A percentile compares a stretch with the other conserved stretches of the same genome.
phyloP scores from a whole-genome alignment of 257 asterid species.

The Capsicum chinense region DNA sequence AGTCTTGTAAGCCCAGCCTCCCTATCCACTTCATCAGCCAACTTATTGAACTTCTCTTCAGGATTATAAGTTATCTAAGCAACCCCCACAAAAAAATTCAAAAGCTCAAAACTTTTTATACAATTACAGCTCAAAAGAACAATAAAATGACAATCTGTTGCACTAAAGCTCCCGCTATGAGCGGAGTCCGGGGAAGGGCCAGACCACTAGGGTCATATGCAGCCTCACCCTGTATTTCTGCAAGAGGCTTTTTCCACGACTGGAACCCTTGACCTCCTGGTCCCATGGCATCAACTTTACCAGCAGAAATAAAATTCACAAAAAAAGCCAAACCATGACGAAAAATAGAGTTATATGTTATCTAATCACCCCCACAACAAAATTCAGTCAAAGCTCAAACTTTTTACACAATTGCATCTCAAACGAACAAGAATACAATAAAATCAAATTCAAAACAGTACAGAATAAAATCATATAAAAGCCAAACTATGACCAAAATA shows the following conservation, averaged over 20 bases:
- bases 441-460: background rate
- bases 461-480: background rate
- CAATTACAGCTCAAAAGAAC: background rate
- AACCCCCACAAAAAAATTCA: slow-evolving; percentile 29
- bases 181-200: too few species aligned
- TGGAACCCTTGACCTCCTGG: too few species aligned
- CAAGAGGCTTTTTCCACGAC: too few species aligned
- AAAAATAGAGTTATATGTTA: slow-evolving; percentile 47
- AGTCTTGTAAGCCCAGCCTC: slow-evolving; percentile 79
- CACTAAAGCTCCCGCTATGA: too few species aligned
- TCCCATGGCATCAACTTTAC: background rate
- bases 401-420: background rate
- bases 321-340: background rate
- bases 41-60: slow-evolving; percentile 61
- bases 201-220: too few species aligned
- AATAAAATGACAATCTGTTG: background rate
- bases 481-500: background rate
- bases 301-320: background rate
- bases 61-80: slow-evolving; percentile 61
- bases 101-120: slow-evolving; percentile 7
- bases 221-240: too few species aligned
- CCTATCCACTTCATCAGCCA: slow-evolving; percentile 88
- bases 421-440: background rate
- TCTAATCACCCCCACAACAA: slow-evolving; percentile 43
- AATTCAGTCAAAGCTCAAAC: slow-evolving; percentile 25